Base-by-base conservation (phyloP, 2,329 filamentous ascomycete species). In the Pestalotiopsis sp. region DNA sequence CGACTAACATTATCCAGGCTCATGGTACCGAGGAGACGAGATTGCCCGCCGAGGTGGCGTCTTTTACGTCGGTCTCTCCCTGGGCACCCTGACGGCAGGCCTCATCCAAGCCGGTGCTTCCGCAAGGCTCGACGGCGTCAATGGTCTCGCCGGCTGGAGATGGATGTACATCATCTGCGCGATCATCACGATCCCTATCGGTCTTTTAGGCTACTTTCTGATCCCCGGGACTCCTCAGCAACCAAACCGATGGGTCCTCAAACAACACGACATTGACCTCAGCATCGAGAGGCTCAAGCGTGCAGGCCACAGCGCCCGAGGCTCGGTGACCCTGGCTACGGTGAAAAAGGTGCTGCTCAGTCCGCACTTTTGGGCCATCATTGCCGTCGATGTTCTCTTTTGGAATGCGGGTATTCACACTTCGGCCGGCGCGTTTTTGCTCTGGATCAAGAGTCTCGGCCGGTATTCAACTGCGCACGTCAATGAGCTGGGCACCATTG, bases 141-240 rank as follows among this genome's bases (percentile, higher is more conserved):
- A 82, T 27, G 84, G 84, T 0, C 77, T 86, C 0, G 80, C 80
- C 1, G 85, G 84, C 0, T 86, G 84, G 83, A 77, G 85, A n/a
- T 89, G 86, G 87, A 86, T 88, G 79, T 88, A 87, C 71, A 84
- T 87, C 52, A 84, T 87, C 73, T 82, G 81, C 59, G 79, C 85
- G 3, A 68, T 89, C 4, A 86, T 89, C 68, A 89, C 87, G 1
- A 84, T 89, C 13, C 85, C 86, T 0, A 77, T 89, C 4, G 85
- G 84, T 0, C 77, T 89, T 4, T 71, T 85, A 0, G 86, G 87
- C 0, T 83, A 82, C 59, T 81, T 87, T 36, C 74, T 89, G 4
- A 79, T 87, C 12, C 87, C 87, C 0, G 86, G 86, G 1, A 87
- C 70, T 9, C 69, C 70, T 5, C 70, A 72, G 45, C 68, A 72